phyloP scores from a whole-genome alignment of 73 alveolate genomes.

The Tetrahymena elliotti region DNA sequence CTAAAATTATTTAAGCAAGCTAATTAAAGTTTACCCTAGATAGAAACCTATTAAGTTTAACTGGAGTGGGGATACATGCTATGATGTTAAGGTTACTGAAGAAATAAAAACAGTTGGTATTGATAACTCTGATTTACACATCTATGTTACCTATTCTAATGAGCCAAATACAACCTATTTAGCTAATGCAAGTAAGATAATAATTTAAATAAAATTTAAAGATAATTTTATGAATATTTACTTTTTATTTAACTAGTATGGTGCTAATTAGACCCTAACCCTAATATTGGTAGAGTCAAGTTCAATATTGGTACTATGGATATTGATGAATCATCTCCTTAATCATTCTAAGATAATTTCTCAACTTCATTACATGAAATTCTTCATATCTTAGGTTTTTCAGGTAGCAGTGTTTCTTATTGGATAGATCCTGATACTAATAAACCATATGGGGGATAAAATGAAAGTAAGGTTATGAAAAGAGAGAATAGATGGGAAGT shows the following conservation, averaged over 20 bases:
- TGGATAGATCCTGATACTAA: background rate
- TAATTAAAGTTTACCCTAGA: background rate
- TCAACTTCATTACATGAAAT: background rate
- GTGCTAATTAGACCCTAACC: background rate
- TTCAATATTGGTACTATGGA: background rate
- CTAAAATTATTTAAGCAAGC: background rate
- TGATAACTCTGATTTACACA: background rate
- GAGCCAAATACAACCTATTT: background rate
- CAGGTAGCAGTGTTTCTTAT: background rate
- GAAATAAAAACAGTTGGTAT: background rate
- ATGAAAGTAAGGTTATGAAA: background rate
- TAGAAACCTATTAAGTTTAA: background rate
- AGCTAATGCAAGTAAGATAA: background rate
- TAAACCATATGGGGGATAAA: background rate
- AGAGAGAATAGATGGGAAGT: background rate
- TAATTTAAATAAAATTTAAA: too few relatives aligned
- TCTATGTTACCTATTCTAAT: background rate
- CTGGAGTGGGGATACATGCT: background rate
- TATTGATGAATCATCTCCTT: background rate
- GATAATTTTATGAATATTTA: background rate
- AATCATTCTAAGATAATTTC: background rate
- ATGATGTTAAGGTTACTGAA: background rate
- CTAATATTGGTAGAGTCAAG: background rate
- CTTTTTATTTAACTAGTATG: background rate
- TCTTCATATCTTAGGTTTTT: background rate